Base-by-base conservation (phyloP, 2,329 filamentous ascomycete genomes). In the Epichloe sp. region DNA sequence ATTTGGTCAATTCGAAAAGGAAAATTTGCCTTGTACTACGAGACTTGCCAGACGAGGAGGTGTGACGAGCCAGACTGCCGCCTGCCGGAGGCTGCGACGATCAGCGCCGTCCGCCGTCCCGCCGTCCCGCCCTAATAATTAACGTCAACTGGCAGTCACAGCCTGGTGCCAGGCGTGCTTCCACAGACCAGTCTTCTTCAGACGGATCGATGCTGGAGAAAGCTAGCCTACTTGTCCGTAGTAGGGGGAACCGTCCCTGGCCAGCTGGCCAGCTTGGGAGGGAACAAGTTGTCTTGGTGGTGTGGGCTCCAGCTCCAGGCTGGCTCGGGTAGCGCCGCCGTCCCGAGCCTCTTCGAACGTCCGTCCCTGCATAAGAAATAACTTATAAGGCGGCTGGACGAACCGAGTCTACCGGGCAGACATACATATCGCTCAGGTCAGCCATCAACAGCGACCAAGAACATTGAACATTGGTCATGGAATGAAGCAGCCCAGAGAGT, bases 311-410 rank as follows among this genome's bases (percentile, higher is more conserved):
- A 17, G 34, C 11, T 45, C 36, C 47, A 44, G 40, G 31, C 41
- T 42, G 35, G 36, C 45, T 49, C 52, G 52, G 52, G 49, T 49
- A 51, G 49, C 49, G 52, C 52, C 52, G 52, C 48, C 45, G 49
- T 47, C 36, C 48, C 45, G 49, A 46, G 40, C 49, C 50, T 53
- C 45, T 53, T 17, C 21, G 37, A 34, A 34, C 31, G 34, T 19
- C 14, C 26, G 40, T 23, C 15, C 35, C 38, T 49, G 42, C 48
- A 21, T 37, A 31, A 11, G 3, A 31, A 11, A 11, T 4, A 31
- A 31, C 26, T 31, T 31, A 31, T 4, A 31, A 31, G 26, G 26
- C 26, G 26, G 26, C 26, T 31, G 10, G 26, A 31, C 8, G 8
- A 31, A 31, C 8, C 26, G 26, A 31, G 26, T 10, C 26, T 11